Evolutionary conservation across 257 asterid genomes (phyloP).

Genomic region (Capsicum rhomboideum): DNA sequence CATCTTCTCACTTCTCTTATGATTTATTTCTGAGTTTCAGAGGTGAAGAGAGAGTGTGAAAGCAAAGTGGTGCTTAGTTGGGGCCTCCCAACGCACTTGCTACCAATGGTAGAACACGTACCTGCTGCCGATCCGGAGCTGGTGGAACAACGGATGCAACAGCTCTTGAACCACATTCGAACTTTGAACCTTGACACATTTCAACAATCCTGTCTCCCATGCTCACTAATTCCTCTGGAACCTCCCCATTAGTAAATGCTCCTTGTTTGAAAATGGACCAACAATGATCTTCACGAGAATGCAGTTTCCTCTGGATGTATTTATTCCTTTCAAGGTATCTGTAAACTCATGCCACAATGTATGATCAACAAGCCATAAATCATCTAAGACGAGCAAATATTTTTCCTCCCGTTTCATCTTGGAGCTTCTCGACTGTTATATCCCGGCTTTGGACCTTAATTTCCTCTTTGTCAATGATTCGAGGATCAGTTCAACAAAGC

Average conservation of each 20-base stretch:
- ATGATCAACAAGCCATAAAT: neutral
- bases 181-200: constrained; percentile 2
- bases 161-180: too few relatives aligned
- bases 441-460: neutral
- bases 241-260: constrained; percentile 2
- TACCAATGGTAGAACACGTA: constrained; percentile 19
- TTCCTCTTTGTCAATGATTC: neutral
- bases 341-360: neutral
- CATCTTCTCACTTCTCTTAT: neutral
- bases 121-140: too few relatives aligned
- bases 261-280: constrained; percentile 9
- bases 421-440: neutral
- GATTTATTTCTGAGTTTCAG: neutral
- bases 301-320: neutral
- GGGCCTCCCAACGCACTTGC: neutral
- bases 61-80: neutral
- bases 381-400: neutral
- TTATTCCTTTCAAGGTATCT: neutral
- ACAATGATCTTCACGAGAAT: constrained; percentile 1
- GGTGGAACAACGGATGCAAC: too few relatives aligned
- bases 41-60: neutral
- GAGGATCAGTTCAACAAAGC: constrained; percentile 5
- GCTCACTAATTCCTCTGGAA: neutral
- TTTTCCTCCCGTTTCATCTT: neutral
- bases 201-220: neutral